Percentiles rank a stretch among this genome's conserved stretches.
phyloP scores from a whole-genome alignment of 305 asterid genomes.

The Galium porrigens region DNA sequence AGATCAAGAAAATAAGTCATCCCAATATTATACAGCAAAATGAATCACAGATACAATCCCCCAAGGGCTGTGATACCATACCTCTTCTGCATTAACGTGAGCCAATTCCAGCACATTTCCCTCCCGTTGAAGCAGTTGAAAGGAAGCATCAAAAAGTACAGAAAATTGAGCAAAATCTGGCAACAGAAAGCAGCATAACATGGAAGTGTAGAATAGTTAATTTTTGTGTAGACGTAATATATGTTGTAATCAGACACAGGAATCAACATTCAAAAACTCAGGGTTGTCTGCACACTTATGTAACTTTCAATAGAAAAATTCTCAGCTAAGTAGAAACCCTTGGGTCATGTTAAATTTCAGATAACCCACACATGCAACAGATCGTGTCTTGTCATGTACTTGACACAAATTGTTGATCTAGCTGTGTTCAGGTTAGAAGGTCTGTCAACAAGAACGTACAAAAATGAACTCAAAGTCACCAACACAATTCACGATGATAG shows the following conservation, averaged over 20 bases:
- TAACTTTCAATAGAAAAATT: too few relatives aligned
- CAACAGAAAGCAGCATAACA: not conserved
- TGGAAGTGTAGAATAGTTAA: not conserved
- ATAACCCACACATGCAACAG: too few relatives aligned
- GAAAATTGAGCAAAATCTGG: constrained; percentile 41
- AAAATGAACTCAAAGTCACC: too few relatives aligned
- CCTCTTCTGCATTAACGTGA: constrained; percentile 38
- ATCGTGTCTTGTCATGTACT: too few relatives aligned
- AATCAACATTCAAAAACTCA: not conserved
- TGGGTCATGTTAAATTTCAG: not conserved
- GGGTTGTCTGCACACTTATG: not conserved
- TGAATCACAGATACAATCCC: not conserved
- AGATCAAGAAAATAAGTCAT: constrained; percentile 16
- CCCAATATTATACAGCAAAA: not conserved
- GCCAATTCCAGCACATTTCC: constrained; percentile 44
- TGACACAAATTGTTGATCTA: too few relatives aligned
- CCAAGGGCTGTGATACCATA: constrained; percentile 17
- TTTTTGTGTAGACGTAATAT: not conserved
- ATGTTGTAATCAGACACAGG: not conserved
- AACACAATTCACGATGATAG: not conserved
- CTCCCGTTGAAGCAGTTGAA: constrained; percentile 48
- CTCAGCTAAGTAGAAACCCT: not conserved
- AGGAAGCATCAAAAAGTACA: constrained; percentile 33
- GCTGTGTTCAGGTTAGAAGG: too few relatives aligned
- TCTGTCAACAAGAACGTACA: too few relatives aligned